Base-by-base conservation (phyloP, 371 early-diverging fungal species). In the Mucor lusitanicus region DNA sequence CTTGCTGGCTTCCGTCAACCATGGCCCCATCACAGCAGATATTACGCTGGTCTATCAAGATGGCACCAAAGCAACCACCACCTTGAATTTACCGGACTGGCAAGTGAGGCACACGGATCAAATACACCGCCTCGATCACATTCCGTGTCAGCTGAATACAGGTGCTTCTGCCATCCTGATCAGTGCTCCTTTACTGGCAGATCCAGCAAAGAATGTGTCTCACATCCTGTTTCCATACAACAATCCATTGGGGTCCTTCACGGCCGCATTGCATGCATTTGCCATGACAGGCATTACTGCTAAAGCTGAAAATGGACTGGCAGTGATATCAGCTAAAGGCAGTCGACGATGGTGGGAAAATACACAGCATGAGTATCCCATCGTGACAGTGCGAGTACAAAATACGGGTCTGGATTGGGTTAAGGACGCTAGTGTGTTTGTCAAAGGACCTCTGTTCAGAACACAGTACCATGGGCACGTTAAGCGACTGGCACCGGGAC, bases 1-100 rank as follows among this genome's bases (percentile, higher is more conserved):
- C 27, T 13, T 78, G 17, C 69, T 78, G 0, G 68, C 59, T 8
- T 57, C 71, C 7, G 68, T 58, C 11, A 76, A 46, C 23, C 75
- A 70, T 33, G 77, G 72, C 11, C 69, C 75, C 4, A n/a, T 70
- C 12, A 58, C 58, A 2, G 62, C 60, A 21, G 57, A 71, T n/a
- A 46, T 73, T 1, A 53, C 42, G 2, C 48, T 75, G 1, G 64
- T 67, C 5, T 79, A 79, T 46, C 53, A 54, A n/a, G 80, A 79
- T 50, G 72, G 75, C 3, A 55, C 77, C 0, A 32, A 50, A 13
- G 55, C 50, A 17, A 42, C 35, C 15, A 73, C 75, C 0, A 28
- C 55, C 7, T 8, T 79, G 12, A 63, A 63, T 12, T 55, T 79
- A 39, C 77, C 80, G 19, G 80, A 79, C 48, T 79, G 77, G 80